Evolutionary conservation across 1,284 basidiomycete genomes (phyloP).

Genomic region (Grifola frondosa): DNA sequence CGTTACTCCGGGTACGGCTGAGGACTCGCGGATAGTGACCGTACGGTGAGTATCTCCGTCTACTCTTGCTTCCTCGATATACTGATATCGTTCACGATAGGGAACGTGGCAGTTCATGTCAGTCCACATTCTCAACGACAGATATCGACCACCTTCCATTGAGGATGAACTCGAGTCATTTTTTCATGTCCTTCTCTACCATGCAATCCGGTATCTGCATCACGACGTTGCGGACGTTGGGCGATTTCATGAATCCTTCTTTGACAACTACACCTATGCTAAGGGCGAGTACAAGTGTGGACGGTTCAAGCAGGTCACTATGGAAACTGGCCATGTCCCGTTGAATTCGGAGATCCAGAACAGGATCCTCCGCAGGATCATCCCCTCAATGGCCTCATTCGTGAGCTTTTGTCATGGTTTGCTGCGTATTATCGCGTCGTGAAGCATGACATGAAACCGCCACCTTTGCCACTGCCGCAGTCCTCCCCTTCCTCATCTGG

Average conservation of each 20-base stretch:
- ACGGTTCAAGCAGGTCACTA: too few relatives aligned
- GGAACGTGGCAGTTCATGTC: conserved; percentile 9
- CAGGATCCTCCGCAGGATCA: too few relatives aligned
- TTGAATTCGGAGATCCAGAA: too few relatives aligned
- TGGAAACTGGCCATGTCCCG: too few relatives aligned
- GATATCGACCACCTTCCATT: neutral
- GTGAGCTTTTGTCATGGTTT: neutral
- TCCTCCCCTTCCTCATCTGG: too few relatives aligned
- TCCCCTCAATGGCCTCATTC: conserved; percentile 2
- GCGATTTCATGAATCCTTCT: too few relatives aligned
- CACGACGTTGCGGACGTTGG: too few relatives aligned
- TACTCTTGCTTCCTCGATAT: neutral
- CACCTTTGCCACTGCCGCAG: too few relatives aligned
- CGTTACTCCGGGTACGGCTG: neutral
- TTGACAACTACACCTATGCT: too few relatives aligned
- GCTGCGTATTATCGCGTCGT: conserved; percentile 3
- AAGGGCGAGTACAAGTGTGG: too few relatives aligned
- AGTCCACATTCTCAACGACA: neutral
- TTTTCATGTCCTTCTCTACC: conserved; percentile 8
- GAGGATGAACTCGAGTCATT: conserved; percentile 10
- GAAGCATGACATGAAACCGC: conserved; percentile 2
- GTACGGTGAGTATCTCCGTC: neutral
- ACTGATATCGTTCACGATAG: too few relatives aligned
- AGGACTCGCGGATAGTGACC: too few relatives aligned
- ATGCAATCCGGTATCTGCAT: neutral